Percentiles rank a stretch among this genome's conserved stretches.
Conservation (phyloP, 345 rosid species). For the Raphanus raphanistrum region DNA sequence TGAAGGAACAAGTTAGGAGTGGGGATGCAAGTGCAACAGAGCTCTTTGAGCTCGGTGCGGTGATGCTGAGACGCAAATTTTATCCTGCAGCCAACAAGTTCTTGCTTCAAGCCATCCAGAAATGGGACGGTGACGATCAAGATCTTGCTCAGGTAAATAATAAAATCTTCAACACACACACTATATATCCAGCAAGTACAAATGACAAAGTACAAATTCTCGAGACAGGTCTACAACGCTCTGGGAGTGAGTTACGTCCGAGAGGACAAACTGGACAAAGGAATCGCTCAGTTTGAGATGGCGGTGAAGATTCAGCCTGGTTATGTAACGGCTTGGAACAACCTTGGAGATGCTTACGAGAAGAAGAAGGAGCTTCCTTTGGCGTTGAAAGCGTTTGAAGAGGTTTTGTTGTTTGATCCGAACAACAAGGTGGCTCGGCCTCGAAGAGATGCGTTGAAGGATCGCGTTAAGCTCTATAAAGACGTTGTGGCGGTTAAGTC, state of each 20-base stretch:
- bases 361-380: constrained; percentile 73
- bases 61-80: constrained; percentile 86
- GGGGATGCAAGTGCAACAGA: constrained; percentile 98
- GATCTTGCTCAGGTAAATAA: constrained; percentile 88
- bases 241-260: constrained; percentile 75
- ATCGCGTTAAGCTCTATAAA: constrained; percentile 70
- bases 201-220: neutral
- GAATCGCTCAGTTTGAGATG: constrained; percentile 73
- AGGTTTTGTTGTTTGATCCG: constrained; percentile 86
- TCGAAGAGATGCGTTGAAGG: constrained; percentile 70
- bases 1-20: constrained; percentile 96
- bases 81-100: constrained; percentile 87
- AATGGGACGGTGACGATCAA: constrained; percentile 99
- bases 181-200: neutral
- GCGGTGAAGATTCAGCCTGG: constrained; percentile 93
- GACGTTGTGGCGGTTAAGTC: constrained; percentile 75
- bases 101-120: constrained; percentile 83
- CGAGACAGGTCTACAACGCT: constrained; percentile 53
- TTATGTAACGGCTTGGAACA: constrained; percentile 97
- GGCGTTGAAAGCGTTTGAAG: constrained; percentile 93
- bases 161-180: neutral
- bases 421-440: constrained; percentile 87
- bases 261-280: constrained; percentile 85
- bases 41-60: constrained; percentile 92
- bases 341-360: constrained; percentile 96